Evolutionary conservation across 1,284 basidiomycete species (phyloP).

Genomic region (Cutaneotrichosporon sp.): DNA sequence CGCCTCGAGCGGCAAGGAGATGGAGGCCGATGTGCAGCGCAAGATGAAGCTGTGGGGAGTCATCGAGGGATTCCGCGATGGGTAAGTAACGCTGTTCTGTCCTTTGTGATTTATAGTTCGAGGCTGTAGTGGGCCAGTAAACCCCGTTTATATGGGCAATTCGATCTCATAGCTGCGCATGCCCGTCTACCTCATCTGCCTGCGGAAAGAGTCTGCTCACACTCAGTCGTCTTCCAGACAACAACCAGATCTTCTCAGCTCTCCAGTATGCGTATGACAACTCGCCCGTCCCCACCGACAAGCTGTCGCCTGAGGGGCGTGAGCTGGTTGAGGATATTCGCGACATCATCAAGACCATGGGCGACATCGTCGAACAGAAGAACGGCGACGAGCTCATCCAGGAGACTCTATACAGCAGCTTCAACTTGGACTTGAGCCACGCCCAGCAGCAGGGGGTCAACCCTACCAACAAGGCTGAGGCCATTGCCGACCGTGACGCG

Average conservation of each 20-base stretch:
- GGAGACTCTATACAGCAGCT: slow-evolving; percentile 63
- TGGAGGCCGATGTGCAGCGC: slow-evolving; percentile 48
- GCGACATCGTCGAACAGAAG: slow-evolving; percentile 68
- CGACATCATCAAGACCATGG: slow-evolving; percentile 48
- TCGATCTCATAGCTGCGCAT: no score
- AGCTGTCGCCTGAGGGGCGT: slow-evolving; percentile 70
- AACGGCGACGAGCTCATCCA: slow-evolving; percentile 86
- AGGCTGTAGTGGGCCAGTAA: not conserved
- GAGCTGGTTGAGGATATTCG: slow-evolving; percentile 69
- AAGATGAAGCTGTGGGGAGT: slow-evolving; percentile 63
- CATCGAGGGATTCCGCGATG: slow-evolving; percentile 69
- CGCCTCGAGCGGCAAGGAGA: slow-evolving; percentile 37
- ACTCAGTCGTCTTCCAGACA: slow-evolving; percentile 62
- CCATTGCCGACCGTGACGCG: slow-evolving; percentile 58
- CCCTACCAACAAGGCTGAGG: slow-evolving; percentile 48
- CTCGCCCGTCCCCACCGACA: slow-evolving; percentile 61
- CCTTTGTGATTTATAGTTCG: not conserved
- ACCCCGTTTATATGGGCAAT: no score
- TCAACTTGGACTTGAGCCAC: slow-evolving; percentile 32
- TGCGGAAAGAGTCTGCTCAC: no score
- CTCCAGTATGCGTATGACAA: slow-evolving; percentile 63
- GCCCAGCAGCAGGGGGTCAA: slow-evolving; percentile 3
- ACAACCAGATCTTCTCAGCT: slow-evolving; percentile 69
- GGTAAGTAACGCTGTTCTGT: slow-evolving; percentile 45
- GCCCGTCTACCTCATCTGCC: no score